Percentiles rank a stretch among this genome's conserved stretches.
Evolutionary conservation across 1,139 yeast genomes (phyloP).

Genomic region (Pichia sp.): DNA sequence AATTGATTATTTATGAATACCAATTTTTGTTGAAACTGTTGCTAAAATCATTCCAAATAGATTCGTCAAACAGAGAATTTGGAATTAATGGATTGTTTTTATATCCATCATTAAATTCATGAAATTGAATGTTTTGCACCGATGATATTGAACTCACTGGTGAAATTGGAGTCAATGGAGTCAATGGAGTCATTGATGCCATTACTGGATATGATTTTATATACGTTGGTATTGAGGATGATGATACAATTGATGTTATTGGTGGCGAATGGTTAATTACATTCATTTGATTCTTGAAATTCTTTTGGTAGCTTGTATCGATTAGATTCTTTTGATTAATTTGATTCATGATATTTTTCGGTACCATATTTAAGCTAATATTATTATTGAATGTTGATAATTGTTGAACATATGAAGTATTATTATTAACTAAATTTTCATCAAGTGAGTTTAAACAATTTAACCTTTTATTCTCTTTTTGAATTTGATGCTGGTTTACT

Average conservation of each 20-base stretch:
- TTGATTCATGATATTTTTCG: background rate
- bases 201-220: background rate
- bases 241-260: background rate
- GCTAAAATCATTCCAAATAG: background rate
- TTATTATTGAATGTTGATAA: too few species aligned
- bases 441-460: background rate
- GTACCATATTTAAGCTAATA: too few species aligned
- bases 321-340: background rate
- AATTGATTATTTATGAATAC: background rate
- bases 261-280: background rate
- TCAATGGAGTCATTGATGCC: background rate
- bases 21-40: background rate
- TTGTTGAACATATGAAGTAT: too few species aligned
- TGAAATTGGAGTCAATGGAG: background rate
- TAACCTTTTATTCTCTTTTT: background rate
- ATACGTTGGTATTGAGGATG: background rate
- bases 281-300: background rate
- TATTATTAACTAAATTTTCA: too few species aligned
- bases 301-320: background rate
- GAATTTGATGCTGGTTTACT: background rate
- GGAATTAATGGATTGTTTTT: background rate
- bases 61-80: background rate
- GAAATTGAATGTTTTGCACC: background rate
- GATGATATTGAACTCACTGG: background rate
- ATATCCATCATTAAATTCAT: background rate